Evolutionary conservation across 352 stramenopile species (phyloP), one percentile per base, ranked within the genome.

Genomic region (Phytophthora chlamydospora): DNA sequence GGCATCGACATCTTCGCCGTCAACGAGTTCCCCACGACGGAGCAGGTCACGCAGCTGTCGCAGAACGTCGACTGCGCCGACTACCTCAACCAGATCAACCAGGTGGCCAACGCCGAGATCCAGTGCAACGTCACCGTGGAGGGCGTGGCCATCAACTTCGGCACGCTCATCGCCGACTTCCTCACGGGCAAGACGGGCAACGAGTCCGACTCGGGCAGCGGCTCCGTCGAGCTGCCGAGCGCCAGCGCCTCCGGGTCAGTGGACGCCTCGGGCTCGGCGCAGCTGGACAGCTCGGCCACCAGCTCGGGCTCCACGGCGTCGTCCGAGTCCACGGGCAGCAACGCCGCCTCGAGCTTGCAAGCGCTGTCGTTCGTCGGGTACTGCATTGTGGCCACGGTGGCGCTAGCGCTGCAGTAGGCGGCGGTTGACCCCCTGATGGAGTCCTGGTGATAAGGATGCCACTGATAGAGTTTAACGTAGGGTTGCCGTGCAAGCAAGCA

Each of bases 41-140:
- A 83, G 34, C 76, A 90, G 55, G 79, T 80, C 19, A 65, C 78
- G 38, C 66, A 66, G 49, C 68, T 90, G 45, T 82, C 80, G 21
- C 61, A 75, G 56, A 82, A 78, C 38, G 66, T 75, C 17, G 78
- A 78, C 50, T 90, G 80, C 61, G 79, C 74, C n/a, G 73, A 85
- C 46, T 88, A 80, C 55, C 52, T 85, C 34, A 90, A 90, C 71
- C 80, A 90, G 61, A 83, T 90, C 67, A 88, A 87, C 67, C 60
- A 85, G 47, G 73, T 80, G 38, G 80, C 80, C 31, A 90, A 90
- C 63, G 36, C 66, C 12, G 64, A 88, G 51, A 88, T 79, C 48
- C 73, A 85, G 41, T 90, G 80, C 58, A 83, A 84, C 29, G 49
- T 90, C 53, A 68, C 66, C 33, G 47, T 90, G 32, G 62, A 69